Conservation (phyloP, 371 early-diverging fungal genomes). For the Mortierella sp. region DNA sequence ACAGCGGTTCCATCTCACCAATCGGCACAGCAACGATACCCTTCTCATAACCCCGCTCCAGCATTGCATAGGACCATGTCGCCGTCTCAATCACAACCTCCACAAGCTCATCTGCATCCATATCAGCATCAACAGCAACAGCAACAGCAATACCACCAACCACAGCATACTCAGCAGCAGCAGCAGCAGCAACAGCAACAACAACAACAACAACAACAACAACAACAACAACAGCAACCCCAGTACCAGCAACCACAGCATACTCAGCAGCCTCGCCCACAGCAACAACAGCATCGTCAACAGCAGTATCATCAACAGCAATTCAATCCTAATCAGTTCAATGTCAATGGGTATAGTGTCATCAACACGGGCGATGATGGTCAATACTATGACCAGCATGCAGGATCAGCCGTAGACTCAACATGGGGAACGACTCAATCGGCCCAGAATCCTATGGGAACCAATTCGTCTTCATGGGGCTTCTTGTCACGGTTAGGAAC, state of each 20-base stretch:
- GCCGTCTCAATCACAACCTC: too few relatives aligned
- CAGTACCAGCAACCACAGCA: neutral
- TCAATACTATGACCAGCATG: neutral
- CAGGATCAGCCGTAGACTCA: neutral
- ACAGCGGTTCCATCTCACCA: neutral
- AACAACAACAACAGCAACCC: slow-evolving; percentile 3
- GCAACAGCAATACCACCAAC: too few relatives aligned
- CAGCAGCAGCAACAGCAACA: too few relatives aligned
- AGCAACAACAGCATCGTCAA: slow-evolving; percentile 10
- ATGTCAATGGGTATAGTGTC: slow-evolving; percentile 15
- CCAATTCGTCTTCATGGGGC: slow-evolving; percentile 18
- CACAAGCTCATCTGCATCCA: too few relatives aligned
- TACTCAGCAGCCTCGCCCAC: neutral
- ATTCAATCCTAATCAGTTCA: slow-evolving; percentile 14
- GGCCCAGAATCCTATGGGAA: slow-evolving; percentile 18
- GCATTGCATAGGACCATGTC: too few relatives aligned
- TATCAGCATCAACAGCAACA: too few relatives aligned
- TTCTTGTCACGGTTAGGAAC: slow-evolving; percentile 39
- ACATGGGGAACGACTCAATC: neutral
- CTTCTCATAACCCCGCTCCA: too few relatives aligned
- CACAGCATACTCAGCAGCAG: too few relatives aligned
- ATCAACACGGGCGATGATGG: slow-evolving; percentile 6
- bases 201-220: slow-evolving; percentile 7
- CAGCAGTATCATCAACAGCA: slow-evolving; percentile 21
- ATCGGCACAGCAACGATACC: neutral